Evolutionary conservation across 2,329 filamentous ascomycete species (phyloP).

Genomic region (Ophiosphaerella herpotricha): DNA sequence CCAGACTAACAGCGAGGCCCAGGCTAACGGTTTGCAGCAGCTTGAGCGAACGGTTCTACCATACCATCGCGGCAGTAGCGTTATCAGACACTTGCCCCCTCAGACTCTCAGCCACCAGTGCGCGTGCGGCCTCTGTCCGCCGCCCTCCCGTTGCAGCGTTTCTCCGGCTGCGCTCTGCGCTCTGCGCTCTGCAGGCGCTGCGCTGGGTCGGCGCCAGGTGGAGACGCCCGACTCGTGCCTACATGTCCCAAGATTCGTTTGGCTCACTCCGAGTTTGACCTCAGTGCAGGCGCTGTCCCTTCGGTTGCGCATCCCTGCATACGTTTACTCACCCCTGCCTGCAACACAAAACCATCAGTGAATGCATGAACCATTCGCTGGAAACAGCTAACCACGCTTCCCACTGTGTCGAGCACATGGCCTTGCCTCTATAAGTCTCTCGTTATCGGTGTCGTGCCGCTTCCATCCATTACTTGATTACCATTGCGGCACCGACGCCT

Average conservation of each 20-base stretch:
- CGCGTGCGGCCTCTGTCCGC: conserved; percentile 18
- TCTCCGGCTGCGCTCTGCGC: neutral
- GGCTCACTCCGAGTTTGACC: conserved; percentile 24
- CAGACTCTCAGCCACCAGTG: conserved; percentile 10
- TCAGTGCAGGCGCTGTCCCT: conserved; percentile 13
- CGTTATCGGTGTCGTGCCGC: conserved; percentile 8
- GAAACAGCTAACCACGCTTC: conserved; percentile 17
- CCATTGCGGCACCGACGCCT: conserved; percentile 12
- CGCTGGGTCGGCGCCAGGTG: neutral
- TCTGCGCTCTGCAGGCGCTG: too few species aligned
- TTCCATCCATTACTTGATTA: conserved; percentile 8
- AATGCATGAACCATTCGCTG: conserved; percentile 26
- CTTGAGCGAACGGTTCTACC: too few species aligned
- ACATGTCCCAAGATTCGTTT: conserved; percentile 7
- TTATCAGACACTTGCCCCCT: neutral
- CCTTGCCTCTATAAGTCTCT: conserved; percentile 6
- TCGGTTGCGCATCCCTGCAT: conserved; percentile 24
- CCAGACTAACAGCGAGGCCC: neutral
- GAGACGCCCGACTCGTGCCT: conserved; percentile 1
- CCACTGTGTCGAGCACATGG: conserved; percentile 4
- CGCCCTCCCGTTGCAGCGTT: conserved; percentile 11
- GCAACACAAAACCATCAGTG: conserved; percentile 9
- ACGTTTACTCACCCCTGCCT: conserved; percentile 14
- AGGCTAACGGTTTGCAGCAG: neutral
- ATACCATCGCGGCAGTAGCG: neutral